phyloP scores from a whole-genome alignment of 164 flowering plant genomes.

The grape (Vitis vinifera) region DNA sequence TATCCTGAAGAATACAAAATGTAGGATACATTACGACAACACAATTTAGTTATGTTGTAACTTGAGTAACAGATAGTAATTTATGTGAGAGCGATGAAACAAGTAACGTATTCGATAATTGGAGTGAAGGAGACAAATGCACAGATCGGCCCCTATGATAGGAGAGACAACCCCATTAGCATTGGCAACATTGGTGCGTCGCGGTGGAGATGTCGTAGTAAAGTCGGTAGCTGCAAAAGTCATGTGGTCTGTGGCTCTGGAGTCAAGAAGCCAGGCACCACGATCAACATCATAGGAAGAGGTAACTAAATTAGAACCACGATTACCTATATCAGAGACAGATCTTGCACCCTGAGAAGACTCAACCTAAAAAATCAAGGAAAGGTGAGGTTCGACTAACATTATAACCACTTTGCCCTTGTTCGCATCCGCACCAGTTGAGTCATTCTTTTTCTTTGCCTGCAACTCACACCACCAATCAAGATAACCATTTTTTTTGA shows the following conservation, averaged over 20 bases:
- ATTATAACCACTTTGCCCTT: not conserved
- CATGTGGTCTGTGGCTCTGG: conserved; percentile 3
- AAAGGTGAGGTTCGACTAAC: not conserved
- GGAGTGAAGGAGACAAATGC: conserved; percentile 1
- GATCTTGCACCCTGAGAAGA: no score
- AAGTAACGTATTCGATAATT: conserved; percentile 3
- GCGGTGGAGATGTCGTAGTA: not conserved
- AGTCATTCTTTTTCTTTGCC: not conserved
- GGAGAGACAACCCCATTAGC: conserved; percentile 11
- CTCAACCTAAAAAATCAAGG: not conserved
- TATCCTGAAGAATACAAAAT: not conserved
- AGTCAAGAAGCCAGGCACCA: conserved; percentile 4
- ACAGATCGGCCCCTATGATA: conserved; percentile 5
- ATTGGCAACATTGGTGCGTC: conserved; percentile 8
- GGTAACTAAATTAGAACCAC: not conserved
- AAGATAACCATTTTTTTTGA: conserved; percentile 9
- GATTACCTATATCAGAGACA: not conserved
- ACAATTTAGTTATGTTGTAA: conserved; percentile 8
- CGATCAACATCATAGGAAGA: no score
- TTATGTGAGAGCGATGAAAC: conserved; percentile 8
- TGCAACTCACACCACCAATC: conserved; percentile 11
- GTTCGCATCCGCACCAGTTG: not conserved
- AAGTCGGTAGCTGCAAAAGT: not conserved
- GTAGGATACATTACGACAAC: no score
- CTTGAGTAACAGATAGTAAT: conserved; percentile 11